These are phyloP conservation scores for Candida oleophila DNA, from an alignment of 805 yeast species.

Conservation along the genomic window DNA sequence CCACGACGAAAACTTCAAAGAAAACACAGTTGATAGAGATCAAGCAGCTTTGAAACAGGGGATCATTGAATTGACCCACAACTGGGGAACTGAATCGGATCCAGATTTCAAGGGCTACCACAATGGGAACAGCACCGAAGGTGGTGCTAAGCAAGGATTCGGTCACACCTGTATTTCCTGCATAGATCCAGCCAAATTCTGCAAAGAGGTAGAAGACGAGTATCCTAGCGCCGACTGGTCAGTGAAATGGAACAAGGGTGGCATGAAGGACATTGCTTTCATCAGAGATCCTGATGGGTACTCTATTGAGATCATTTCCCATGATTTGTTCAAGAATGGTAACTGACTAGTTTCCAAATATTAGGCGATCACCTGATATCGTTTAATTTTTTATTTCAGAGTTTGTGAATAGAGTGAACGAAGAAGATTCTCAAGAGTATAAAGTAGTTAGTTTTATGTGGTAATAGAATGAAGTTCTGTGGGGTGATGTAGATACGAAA, in stretches of 20 bases:
- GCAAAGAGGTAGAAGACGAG: conserved; percentile 49
- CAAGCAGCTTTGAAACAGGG: conserved; percentile 55
- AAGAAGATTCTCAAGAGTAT: no score
- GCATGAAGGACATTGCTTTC: conserved; percentile 63
- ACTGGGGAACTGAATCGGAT: conserved; percentile 92
- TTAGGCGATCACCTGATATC: no score
- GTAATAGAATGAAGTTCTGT: no score
- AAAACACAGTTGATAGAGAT: conserved; percentile 27
- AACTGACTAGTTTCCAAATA: not conserved
- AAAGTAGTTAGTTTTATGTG: no score
- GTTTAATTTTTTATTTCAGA: no score
- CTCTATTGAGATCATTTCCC: conserved; percentile 68
- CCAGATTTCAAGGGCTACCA: conserved; percentile 71
- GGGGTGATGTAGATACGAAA: no score
- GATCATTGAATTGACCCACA: conserved; percentile 85
- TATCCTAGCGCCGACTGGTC: conserved; percentile 52
- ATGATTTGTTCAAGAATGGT: conserved; percentile 17
- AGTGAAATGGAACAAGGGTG: conserved; percentile 54
- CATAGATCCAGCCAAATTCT: conserved; percentile 57
- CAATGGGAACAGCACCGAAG: conserved; percentile 62
- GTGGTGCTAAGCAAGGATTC: conserved; percentile 71
- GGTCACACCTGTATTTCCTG: conserved; percentile 82
- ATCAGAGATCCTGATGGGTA: conserved; percentile 90
- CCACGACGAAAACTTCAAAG: conserved; percentile 42
- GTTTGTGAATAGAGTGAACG: no score